A percentile compares a stretch with the other conserved stretches of the same genome.
These are phyloP conservation scores for Globisporangium polare DNA, from an alignment of 352 stramenopile species.

Conservation along the genomic window DNA sequence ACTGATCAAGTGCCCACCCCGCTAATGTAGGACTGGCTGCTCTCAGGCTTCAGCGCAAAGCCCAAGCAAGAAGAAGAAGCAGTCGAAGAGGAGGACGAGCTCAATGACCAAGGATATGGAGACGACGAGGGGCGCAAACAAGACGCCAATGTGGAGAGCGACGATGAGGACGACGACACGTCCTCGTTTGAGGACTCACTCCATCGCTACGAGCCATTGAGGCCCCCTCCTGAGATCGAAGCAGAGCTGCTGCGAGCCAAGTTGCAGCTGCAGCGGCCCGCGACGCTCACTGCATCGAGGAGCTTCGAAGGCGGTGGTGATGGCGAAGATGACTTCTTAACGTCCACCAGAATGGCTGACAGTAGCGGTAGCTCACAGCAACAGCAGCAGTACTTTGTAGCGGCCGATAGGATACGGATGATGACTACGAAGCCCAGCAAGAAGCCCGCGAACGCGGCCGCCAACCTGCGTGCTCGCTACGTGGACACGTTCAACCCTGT, in stretches of 20 bases:
- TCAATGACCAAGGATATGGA: conserved; percentile 12
- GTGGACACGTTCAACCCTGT: conserved; percentile 38
- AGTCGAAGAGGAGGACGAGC: conserved; percentile 15
- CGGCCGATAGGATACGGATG: conserved; percentile 8
- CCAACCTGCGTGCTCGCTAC: conserved; percentile 29
- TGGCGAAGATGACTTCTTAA: too few relatives aligned
- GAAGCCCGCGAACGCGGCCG: conserved; percentile 17
- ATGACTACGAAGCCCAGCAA: not conserved
- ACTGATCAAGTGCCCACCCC: too few relatives aligned
- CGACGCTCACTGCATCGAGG: conserved; percentile 5
- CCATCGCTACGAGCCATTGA: conserved; percentile 26
- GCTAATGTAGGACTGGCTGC: conserved; percentile 24
- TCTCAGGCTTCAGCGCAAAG: conserved; percentile 12
- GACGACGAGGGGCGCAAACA: conserved; percentile 16
- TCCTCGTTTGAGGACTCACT: conserved; percentile 19
- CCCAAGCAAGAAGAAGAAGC: conserved; percentile 8
- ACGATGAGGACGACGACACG: conserved; percentile 3
- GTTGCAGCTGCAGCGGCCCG: conserved; percentile 14
- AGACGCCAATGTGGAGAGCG: not conserved
- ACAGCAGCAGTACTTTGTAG: conserved; percentile 1
- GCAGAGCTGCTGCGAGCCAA: conserved; percentile 37
- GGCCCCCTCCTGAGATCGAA: conserved; percentile 36
- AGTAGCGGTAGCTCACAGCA: not conserved
- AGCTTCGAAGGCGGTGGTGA: not conserved
- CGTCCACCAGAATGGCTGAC: not conserved